phyloP scores from a whole-genome alignment of 2,329 filamentous ascomycete genomes.

The Fusarium sororula region DNA sequence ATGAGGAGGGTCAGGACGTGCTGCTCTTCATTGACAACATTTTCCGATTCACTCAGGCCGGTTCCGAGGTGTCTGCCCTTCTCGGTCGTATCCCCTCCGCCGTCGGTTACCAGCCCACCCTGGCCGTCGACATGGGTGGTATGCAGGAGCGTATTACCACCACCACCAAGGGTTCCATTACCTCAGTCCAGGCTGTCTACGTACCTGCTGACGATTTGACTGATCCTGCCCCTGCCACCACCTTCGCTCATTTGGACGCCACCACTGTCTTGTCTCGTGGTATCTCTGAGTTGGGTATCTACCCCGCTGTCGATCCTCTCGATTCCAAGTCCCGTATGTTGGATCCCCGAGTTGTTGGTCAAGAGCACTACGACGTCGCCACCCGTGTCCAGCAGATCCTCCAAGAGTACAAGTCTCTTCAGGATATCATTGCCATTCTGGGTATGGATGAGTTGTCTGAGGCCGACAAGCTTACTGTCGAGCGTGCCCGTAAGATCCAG shows the following conservation, averaged over 20 bases:
- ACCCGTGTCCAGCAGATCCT: constrained; percentile 98
- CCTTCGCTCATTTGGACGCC: constrained; percentile 99
- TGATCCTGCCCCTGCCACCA: constrained; percentile 98
- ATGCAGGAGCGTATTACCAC: constrained; percentile 99
- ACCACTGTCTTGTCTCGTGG: constrained; percentile 99
- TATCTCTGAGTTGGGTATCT: constrained; percentile 99
- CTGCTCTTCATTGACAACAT: constrained; percentile 99
- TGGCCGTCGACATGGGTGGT: constrained; percentile 97
- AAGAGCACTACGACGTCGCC: constrained; percentile 97
- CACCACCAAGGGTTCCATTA: constrained; percentile 99
- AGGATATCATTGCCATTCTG: constrained; percentile 99
- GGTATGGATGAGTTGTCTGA: constrained; percentile 99
- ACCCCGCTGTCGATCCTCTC: constrained; percentile 99
- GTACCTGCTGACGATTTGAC: constrained; percentile 99
- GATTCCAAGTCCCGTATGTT: constrained; percentile 99
- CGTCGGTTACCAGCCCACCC: constrained; percentile 99
- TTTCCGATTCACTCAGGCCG: constrained; percentile 99
- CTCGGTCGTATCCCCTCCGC: constrained; percentile 99
- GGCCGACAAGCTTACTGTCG: constrained; percentile 99
- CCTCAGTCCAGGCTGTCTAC: constrained; percentile 99
- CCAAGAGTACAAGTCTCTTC: constrained; percentile 99
- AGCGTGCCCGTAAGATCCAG: constrained; percentile 99
- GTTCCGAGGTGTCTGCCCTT: constrained; percentile 99
- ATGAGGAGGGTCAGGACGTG: constrained; percentile 87
- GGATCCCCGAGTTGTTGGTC: constrained; percentile 96